phyloP scores from a whole-genome alignment of 371 early-diverging fungal species.

The Mucor saturninus region DNA sequence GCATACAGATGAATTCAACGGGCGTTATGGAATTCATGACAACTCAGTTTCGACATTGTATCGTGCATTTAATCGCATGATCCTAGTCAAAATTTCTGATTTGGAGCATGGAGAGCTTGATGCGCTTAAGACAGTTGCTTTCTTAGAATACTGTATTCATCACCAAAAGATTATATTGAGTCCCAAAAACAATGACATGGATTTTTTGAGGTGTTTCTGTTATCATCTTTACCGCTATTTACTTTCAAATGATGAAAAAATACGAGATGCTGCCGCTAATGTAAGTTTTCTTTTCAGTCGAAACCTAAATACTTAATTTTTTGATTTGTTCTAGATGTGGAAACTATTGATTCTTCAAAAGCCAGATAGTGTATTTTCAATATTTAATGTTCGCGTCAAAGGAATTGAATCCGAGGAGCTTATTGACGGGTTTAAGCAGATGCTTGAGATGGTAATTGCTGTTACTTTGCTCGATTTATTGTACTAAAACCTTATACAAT shows the following conservation, averaged over 20 bases:
- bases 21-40: conserved; percentile 25
- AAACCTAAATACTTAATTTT: background rate
- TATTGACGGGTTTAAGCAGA: conserved; percentile 64
- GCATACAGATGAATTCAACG: conserved; percentile 38
- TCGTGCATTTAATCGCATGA: conserved; percentile 62
- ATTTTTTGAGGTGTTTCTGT: conserved; percentile 68
- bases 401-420: conserved; percentile 65
- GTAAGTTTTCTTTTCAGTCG: conserved; percentile 27
- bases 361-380: conserved; percentile 43
- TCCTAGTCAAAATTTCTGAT: conserved; percentile 59
- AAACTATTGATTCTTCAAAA: conserved; percentile 67
- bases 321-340: conserved; percentile 50
- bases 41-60: conserved; percentile 39
- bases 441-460: conserved; percentile 46
- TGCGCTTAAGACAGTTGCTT: conserved; percentile 42
- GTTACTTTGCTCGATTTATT: background rate
- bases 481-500: background rate
- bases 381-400: conserved; percentile 51
- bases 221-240: conserved; percentile 69
- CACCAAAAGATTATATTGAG: conserved; percentile 72
- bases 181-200: conserved; percentile 60
- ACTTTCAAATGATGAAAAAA: conserved; percentile 44
- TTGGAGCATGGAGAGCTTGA: conserved; percentile 43
- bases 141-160: conserved; percentile 68
- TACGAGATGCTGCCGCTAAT: conserved; percentile 56